phyloP scores from a whole-genome alignment of 257 asterid genomes.

The Linderniella brevidens region DNA sequence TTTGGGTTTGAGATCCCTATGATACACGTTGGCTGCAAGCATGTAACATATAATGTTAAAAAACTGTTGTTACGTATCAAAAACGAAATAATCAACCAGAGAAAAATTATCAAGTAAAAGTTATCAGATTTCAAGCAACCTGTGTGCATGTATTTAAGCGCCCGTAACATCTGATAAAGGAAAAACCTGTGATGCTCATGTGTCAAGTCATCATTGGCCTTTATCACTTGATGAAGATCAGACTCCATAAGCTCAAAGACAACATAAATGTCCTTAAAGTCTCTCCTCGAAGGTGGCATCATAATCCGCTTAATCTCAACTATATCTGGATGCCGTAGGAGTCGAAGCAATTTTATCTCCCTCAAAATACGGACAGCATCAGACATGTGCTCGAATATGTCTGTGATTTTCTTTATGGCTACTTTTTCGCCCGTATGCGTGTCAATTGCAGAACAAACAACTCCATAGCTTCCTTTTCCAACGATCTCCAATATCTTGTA shows the following conservation, averaged over 20 bases:
- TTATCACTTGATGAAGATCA: slow-evolving; percentile 94
- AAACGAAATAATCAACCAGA: neutral
- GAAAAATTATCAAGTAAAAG: slow-evolving; percentile 3
- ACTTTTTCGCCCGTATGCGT: slow-evolving; percentile 93
- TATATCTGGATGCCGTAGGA: slow-evolving; percentile 86
- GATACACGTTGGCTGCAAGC: slow-evolving; percentile 81
- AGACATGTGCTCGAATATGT: slow-evolving; percentile 79
- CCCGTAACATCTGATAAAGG: slow-evolving; percentile 91
- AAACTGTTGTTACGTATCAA: neutral
- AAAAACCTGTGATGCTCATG: slow-evolving; percentile 89
- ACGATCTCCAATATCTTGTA: slow-evolving; percentile 73
- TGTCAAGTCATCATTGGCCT: slow-evolving; percentile 97
- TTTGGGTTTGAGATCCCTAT: slow-evolving; percentile 91
- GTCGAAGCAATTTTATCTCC: slow-evolving; percentile 84
- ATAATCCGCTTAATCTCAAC: slow-evolving; percentile 87
- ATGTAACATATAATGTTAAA: neutral
- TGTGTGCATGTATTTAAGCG: slow-evolving; percentile 87
- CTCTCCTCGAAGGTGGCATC: slow-evolving; percentile 83
- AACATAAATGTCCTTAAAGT: slow-evolving; percentile 77
- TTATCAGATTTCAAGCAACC: slow-evolving; percentile 24
- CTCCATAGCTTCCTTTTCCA: slow-evolving; percentile 97
- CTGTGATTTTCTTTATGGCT: slow-evolving; percentile 81
- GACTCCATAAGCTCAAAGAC: slow-evolving; percentile 98
- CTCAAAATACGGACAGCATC: slow-evolving; percentile 89
- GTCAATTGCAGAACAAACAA: slow-evolving; percentile 87